Base-by-base conservation (phyloP, 306 rosid genomes). In the Mucuna pruriens region DNA sequence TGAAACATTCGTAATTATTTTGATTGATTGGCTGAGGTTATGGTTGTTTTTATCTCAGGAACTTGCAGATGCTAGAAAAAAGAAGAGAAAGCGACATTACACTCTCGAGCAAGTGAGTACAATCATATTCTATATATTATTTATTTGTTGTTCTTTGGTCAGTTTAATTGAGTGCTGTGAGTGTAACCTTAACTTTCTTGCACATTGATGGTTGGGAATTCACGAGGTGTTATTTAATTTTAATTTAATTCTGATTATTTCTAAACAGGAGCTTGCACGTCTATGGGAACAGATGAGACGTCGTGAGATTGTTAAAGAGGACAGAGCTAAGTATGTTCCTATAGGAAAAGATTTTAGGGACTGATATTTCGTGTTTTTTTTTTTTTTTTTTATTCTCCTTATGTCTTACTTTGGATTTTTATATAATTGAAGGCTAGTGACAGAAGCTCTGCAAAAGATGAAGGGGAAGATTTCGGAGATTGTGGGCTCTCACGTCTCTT, bases 211-310 rank as follows among this genome's bases (percentile, higher is more conserved):
- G 29, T 22, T 33, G 45, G 3, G 44, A 63, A 16, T 63, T 63
- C 57, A 55, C 13, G 9, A 44, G 4, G 34, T 52, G 55, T 26
- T 68, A 6, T 31, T 54, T 54, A n/a, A 40, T 33, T 36, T 2
- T 16, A 17, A 16, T 26, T 72, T 17, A 20, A 13, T 3, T 20
- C 40, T 81, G 73, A 64, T 45, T 84, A 38, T 84, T 75, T 66
- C 33, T 66, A 36, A 49, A 25, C 83, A 95, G 99, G 98, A 95
- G 78, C 97, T 95, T 77, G 96, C 92, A 6, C 90, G 60, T 77
- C 89, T 95, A 49, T 95, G 98, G 99, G 98, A 95, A 81, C 92
- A 90, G 91, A 95, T 95, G 96, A 89, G 99, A 85, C 84, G 84
- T 34, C 97, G 80, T 1, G 89, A 91, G 83, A 89, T 91, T 85